Base-by-base conservation (phyloP, 306 rosid genomes). In the Astragalus membranaceus region DNA sequence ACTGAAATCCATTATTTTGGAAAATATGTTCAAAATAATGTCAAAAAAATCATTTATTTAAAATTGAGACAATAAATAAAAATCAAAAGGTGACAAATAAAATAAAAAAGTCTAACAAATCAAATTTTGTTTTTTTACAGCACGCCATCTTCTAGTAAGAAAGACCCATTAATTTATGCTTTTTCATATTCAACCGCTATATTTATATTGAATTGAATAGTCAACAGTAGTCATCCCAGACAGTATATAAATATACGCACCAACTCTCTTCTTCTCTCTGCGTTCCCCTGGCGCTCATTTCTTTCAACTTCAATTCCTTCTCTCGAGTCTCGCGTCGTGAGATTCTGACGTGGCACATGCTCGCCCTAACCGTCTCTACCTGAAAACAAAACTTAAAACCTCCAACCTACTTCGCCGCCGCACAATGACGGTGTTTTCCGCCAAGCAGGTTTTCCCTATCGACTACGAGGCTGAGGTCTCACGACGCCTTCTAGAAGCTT, bases 371-470 rank as follows among this genome's bases (percentile, higher is more conserved):
- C 52, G 42, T 57, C 54, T 16, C 67, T 13, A 17, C 49, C 69
- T 23, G 6, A 53, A 10, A 35, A 33, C 13, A 10, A 17, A 29
- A 70, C 8, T 44, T 16, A n/a, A 15, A 23, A 32, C 57, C 67
- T 68, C 20, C 63, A 13, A 43, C 39, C 39, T 35, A 35, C 55
- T 63, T 42, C 33, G 35, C 78, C 73, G 66, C 73, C 65, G 15
- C 81, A 66, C 59, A 72, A 88, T 89, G 98, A 88, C 85, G 49
- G 95, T 93, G 15, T 93, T 93, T 75, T 90, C 93, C 63, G 83
- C 83, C 68, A 88, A 65, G 61, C 98, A 90, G 73, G 88, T 93
- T 9, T 85, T 93, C 50, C 97, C 98, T 61, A 84, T 90, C n/a
- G 83, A 93, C 90, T 88, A 73, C 75, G 89, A 85, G 83, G 82